Conservation (phyloP, 2,329 filamentous ascomycete genomes). For the Paecilomyces formosus region DNA sequence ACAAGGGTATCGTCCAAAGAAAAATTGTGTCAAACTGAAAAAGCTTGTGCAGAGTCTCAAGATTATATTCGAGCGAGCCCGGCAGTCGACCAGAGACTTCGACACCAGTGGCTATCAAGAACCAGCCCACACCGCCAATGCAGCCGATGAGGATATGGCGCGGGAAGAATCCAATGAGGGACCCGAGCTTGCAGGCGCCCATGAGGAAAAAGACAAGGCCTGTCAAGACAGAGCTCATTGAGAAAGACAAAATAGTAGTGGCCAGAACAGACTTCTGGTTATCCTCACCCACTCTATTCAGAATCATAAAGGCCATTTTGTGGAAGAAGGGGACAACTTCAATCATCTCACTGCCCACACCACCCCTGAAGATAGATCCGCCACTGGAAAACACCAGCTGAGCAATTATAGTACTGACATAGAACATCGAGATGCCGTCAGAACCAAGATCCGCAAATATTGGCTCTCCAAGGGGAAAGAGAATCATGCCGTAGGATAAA, state of each 20-base stretch:
- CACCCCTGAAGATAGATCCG: conserved; percentile 82
- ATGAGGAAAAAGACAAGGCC: conserved; percentile 88
- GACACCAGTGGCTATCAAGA: conserved; percentile 82
- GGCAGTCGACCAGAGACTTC: conserved; percentile 88
- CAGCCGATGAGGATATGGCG: conserved; percentile 94
- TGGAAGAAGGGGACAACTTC: conserved; percentile 99
- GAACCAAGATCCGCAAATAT: conserved; percentile 81
- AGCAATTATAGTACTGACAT: conserved; percentile 91
- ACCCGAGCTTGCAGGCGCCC: conserved; percentile 79
- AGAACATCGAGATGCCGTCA: conserved; percentile 97
- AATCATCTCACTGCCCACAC: conserved; percentile 93
- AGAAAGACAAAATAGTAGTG: conserved; percentile 87
- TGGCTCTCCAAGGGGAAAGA: conserved; percentile 83
- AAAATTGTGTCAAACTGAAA: conserved; percentile 65
- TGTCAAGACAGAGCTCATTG: conserved; percentile 82
- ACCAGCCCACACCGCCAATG: conserved; percentile 95
- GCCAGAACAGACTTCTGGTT: conserved; percentile 81
- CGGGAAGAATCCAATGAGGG: conserved; percentile 93
- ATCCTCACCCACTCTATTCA: conserved; percentile 67
- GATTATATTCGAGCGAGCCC: conserved; percentile 74
- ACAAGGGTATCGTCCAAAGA: conserved; percentile 76
- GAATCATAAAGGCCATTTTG: conserved; percentile 91
- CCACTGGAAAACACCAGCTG: conserved; percentile 81
- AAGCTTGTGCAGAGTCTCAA: conserved; percentile 68
- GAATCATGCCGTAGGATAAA: conserved; percentile 90